Conservation (phyloP, 2,329 filamentous ascomycete species). For the Aspergillus quadrilineatus region DNA sequence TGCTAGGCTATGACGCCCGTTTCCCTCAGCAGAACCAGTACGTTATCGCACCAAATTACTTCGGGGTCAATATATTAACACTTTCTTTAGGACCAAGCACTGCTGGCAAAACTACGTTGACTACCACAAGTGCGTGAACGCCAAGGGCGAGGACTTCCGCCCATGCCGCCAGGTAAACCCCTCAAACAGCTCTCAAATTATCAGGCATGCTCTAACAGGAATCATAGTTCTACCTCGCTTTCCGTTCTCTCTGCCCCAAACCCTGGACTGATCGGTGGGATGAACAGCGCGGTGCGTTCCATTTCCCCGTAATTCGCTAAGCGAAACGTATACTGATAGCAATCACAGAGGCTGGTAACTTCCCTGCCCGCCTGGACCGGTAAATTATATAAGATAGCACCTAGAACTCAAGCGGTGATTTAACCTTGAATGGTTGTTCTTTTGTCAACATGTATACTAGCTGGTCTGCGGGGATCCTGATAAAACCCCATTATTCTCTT, state of each 20-base stretch:
- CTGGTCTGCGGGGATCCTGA: conserved; percentile 31
- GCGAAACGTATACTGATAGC: conserved; percentile 15
- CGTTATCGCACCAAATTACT: conserved; percentile 18
- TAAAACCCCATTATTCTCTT: conserved; percentile 14
- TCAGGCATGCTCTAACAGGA: not conserved
- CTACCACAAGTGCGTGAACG: conserved; percentile 99
- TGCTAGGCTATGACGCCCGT: conserved; percentile 90
- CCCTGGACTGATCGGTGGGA: conserved; percentile 95
- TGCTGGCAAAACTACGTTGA: conserved; percentile 99
- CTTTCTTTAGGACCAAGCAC: conserved; percentile 72
- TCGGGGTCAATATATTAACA: not conserved
- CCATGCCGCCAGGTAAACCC: conserved; percentile 84
- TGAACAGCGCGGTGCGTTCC: conserved; percentile 80
- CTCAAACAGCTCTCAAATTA: not conserved
- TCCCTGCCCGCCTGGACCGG: conserved; percentile 52
- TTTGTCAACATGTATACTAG: conserved; percentile 43
- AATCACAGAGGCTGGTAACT: conserved; percentile 54
- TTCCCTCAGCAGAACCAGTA: conserved; percentile 90
- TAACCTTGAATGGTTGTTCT: conserved; percentile 24
- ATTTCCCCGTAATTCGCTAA: not conserved
- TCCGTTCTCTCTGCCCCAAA: conserved; percentile 95
- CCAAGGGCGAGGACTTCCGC: conserved; percentile 97
- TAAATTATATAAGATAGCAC: conserved; percentile 39
- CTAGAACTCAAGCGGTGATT: conserved; percentile 27
- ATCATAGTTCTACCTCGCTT: conserved; percentile 86